These are phyloP conservation scores for Stagonosporopsis cucurbitacearum DNA, from an alignment of 2,329 filamentous ascomycete genomes.

Conservation along the genomic window DNA sequence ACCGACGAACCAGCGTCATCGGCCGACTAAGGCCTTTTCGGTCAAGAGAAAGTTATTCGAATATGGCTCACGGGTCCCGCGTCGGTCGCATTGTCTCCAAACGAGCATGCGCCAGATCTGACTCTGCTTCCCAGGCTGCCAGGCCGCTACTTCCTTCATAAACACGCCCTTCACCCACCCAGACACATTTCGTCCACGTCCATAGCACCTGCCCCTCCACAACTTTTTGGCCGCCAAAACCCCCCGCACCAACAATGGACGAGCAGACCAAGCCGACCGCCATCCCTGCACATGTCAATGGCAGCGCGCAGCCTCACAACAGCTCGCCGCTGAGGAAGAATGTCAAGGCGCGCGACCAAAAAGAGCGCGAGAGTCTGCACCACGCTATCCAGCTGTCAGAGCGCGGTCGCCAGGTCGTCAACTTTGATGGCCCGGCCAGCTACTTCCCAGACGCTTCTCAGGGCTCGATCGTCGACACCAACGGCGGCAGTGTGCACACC, in stretches of 20 bases:
- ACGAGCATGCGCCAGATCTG: conserved; percentile 29
- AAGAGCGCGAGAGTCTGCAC: conserved; percentile 64
- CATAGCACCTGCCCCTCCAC: conserved; percentile 2
- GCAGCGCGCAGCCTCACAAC: conserved; percentile 27
- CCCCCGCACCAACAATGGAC: conserved; percentile 23
- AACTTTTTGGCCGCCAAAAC: conserved; percentile 7
- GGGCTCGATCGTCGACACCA: conserved; percentile 16
- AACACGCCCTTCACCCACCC: conserved; percentile 9
- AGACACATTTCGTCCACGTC: conserved; percentile 1
- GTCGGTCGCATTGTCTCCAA: conserved; percentile 7
- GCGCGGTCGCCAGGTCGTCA: conserved; percentile 54
- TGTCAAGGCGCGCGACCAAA: conserved; percentile 55
- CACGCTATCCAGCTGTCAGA: conserved; percentile 66
- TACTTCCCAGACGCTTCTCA: conserved; percentile 37
- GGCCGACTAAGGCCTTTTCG: conserved; percentile 22
- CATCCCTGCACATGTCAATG: conserved; percentile 65
- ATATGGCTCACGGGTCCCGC: conserved; percentile 25
- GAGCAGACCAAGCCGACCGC: conserved; percentile 57
- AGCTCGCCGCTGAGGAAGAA: conserved; percentile 57
- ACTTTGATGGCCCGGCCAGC: conserved; percentile 49
- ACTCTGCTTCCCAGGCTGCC: conserved; percentile 18
- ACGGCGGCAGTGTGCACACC: conserved; percentile 24
- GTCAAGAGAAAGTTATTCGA: conserved; percentile 30
- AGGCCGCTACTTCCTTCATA: conserved; percentile 19
- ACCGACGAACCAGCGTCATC: conserved; percentile 20